Evolutionary conservation across 2,329 filamentous ascomycete genomes (phyloP), one percentile per base, ranked within the genome.

Genomic region (Microsporum audouinii): DNA sequence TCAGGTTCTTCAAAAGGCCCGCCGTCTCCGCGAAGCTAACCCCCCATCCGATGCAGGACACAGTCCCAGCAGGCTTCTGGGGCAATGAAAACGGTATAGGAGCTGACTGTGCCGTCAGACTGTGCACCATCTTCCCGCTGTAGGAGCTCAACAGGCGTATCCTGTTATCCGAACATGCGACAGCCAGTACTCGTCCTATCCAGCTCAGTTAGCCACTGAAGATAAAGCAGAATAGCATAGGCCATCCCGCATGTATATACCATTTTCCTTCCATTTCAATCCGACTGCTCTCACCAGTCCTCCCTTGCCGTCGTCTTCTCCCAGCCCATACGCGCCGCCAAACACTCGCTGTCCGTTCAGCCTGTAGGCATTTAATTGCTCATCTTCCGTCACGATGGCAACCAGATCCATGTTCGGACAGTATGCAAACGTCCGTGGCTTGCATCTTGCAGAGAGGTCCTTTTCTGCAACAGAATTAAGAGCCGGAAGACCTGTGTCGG

Each of bases 351-450:
- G 89, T 1, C 87, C 87, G 63, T 88, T 89, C 14, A 91, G 82
- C 57, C 92, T 83, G 73, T 88, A 91, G 49, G 96, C 84, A 66
- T 87, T 81, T 17, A 96, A 77, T 57, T 85, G 84, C 57, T 84
- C 84, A 63, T 85, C 82, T 14, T 81, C 79, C n/a, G 81, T 83
- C 12, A 87, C 86, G 10, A 89, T 78, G 10, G 88, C 88, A 10
- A 91, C 80, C 53, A 97, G 80, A 74, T 96, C 89, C 77, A 95
- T 88, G 6, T 86, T 87, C 14, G 91, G 89, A 73, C 90, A 95
- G 73, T 88, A 89, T 31, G 85, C 81, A 38, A 92, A 79, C 58
- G 87, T 68, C 62, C 67, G 69, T 58, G 71, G 63, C 66, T 77
- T 77, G 67, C 74, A 75, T 73, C 73, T 76, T 67, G 71, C 68